Conservation (phyloP, 2,329 filamentous ascomycete genomes). For the Rhytidhysteron rufulum region DNA sequence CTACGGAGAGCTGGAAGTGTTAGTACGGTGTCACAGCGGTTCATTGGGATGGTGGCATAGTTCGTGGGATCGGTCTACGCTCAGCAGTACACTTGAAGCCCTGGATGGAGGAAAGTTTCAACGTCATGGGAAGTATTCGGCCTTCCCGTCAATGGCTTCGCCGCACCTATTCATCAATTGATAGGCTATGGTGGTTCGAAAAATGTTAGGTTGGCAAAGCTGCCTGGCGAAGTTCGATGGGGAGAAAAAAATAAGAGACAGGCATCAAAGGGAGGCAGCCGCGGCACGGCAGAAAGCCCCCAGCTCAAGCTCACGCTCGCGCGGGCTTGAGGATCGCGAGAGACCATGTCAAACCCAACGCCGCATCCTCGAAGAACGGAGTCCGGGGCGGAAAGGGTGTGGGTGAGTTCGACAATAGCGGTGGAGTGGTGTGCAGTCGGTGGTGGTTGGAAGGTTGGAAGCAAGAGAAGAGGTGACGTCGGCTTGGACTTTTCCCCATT, state of each 20-base stretch:
- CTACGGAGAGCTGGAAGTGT: not conserved
- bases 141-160: not conserved
- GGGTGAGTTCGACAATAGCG: not conserved
- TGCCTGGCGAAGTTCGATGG: not conserved
- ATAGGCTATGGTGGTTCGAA: not conserved
- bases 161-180: not conserved
- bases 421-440: not conserved
- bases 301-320: not conserved
- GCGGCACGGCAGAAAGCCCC: slow-evolving; percentile 1
- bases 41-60: slow-evolving; percentile 2
- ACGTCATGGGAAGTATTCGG: not conserved
- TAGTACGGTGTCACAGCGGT: not conserved
- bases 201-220: not conserved
- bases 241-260: not conserved
- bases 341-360: not conserved
- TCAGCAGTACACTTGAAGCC: not conserved
- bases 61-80: not conserved
- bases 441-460: too few relatives aligned
- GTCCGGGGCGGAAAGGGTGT: not conserved
- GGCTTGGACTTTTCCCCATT: not conserved
- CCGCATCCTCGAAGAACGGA: not conserved
- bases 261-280: slow-evolving; percentile 1
- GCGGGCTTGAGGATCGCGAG: not conserved
- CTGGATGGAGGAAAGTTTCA: not conserved
- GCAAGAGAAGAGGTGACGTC: not conserved